Evolutionary conservation across 371 early-diverging fungal genomes (phyloP).

Genomic region (Mucor circinelloides): DNA sequence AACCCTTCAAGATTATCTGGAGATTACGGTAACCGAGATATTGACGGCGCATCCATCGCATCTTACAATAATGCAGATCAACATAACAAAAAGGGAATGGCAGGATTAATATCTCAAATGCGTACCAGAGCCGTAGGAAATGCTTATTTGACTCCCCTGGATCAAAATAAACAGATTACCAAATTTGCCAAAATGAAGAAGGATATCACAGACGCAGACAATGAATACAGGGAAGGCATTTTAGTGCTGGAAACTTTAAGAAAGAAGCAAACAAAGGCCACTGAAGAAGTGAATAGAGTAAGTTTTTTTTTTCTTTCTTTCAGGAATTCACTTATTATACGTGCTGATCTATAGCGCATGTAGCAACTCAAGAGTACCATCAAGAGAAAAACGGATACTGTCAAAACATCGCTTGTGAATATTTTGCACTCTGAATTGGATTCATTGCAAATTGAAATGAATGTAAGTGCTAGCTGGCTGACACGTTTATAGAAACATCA

Average conservation of each 20-base stretch:
- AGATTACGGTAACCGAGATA: slow-evolving; percentile 11
- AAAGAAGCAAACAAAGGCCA: slow-evolving; percentile 43
- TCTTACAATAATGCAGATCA: slow-evolving; percentile 7
- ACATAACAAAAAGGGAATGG: slow-evolving; percentile 36
- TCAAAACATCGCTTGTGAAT: slow-evolving; percentile 9
- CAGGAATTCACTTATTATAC: too few species aligned
- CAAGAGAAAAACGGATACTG: slow-evolving; percentile 20
- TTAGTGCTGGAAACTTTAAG: slow-evolving; percentile 49
- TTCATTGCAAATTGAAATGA: slow-evolving; percentile 16
- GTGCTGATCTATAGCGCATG: too few species aligned
- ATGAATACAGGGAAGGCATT: slow-evolving; percentile 58
- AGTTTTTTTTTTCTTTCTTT: background rate
- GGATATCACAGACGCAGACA: slow-evolving; percentile 61
- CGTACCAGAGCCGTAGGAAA: slow-evolving; percentile 31
- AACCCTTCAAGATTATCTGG: background rate
- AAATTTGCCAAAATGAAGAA: slow-evolving; percentile 54
- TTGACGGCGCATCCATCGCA: slow-evolving; percentile 15
- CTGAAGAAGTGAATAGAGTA: slow-evolving; percentile 46
- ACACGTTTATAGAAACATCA: background rate
- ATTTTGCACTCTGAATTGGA: slow-evolving; percentile 22
- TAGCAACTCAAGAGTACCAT: slow-evolving; percentile 25
- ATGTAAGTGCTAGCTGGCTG: slow-evolving; percentile 7
- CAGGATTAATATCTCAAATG: slow-evolving; percentile 46
- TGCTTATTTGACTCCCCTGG: slow-evolving; percentile 17
- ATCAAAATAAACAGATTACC: slow-evolving; percentile 45